Evolutionary conservation across 139 green algal genomes (phyloP).

Genomic region (Picocystis salinarum): DNA sequence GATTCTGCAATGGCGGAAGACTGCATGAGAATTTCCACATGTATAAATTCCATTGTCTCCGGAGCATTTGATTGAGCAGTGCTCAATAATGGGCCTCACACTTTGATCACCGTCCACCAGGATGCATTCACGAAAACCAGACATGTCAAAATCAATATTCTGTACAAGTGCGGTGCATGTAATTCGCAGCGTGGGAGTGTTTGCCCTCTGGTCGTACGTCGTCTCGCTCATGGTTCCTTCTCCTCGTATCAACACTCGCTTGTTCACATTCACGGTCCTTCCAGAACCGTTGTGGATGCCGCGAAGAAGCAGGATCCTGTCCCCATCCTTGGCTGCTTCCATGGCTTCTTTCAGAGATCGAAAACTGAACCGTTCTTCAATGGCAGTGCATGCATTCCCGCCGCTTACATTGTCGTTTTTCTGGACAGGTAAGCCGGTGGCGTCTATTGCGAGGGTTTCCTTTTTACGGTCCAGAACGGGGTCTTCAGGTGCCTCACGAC

Average conservation of each 20-base stretch:
- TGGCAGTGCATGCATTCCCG: neutral
- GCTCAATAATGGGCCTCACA: slow-evolving; percentile 22
- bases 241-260: slow-evolving; percentile 40
- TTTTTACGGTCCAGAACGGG: slow-evolving; percentile 17
- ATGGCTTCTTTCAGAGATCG: slow-evolving; percentile 30
- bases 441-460: neutral
- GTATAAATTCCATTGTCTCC: slow-evolving; percentile 31
- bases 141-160: slow-evolving; percentile 37
- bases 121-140: slow-evolving; percentile 34
- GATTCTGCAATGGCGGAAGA: slow-evolving; percentile 26
- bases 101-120: slow-evolving; percentile 13
- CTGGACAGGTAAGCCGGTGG: neutral
- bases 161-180: slow-evolving; percentile 18
- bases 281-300: slow-evolving; percentile 42
- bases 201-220: slow-evolving; percentile 31
- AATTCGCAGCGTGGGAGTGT: slow-evolving; percentile 34
- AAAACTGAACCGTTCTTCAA: slow-evolving; percentile 17
- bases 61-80: slow-evolving; percentile 26
- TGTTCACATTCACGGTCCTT: slow-evolving; percentile 20
- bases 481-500: slow-evolving; percentile 19
- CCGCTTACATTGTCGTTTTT: neutral
- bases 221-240: slow-evolving; percentile 30
- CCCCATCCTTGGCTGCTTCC: slow-evolving; percentile 31
- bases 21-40: slow-evolving; percentile 10
- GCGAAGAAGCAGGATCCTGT: slow-evolving; percentile 30